Base-by-base conservation (phyloP, 2,329 filamentous ascomycete species). In the Alternaria infectoria region DNA sequence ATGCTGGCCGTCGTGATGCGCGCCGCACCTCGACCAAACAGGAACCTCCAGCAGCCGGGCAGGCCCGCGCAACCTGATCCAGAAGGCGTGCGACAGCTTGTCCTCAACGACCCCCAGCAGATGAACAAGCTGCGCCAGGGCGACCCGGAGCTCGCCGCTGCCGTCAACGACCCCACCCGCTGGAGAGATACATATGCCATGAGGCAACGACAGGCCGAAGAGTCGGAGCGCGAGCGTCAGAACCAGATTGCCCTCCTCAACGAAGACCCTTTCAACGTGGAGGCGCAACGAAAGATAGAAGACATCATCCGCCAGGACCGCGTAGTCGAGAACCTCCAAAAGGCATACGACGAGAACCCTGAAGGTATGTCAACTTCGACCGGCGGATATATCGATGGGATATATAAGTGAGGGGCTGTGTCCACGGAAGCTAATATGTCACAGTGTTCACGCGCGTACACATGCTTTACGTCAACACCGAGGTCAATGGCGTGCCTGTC, bases 241-340 rank as follows among this genome's bases (percentile, higher is more conserved):
- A 89, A 92, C 57, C 90, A 95, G 78, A 94, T 97, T 71, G 90
- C 90, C 65, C 86, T 91, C 74, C 85, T 98, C 65, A 97, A 98
- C 78, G 91, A 93, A 10, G 96, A 99, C 74, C 94, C 95, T 1
- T 97, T 98, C 82, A 95, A 99, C 77, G 83, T 93, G 25, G 94
- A 97, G 68, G 93, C 94, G 9, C 96, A 99, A 81, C 87, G 87
- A 50, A 93, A 91, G 82, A 99, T 99, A 66, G 95, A 96, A 77
- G 96, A 99, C 82, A 96, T 98, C 81, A 99, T 99, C 76, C 90
- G 96, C 59, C 92, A 97, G 81, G 92, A 98, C 81, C 87, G 91
- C 15, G 95, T 99, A 49, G 93, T 95, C 80, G 93, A 97, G 82
- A 99, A 99, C 76, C 81, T 98, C 64, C 93, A 98, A 77, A 96